A percentile compares a stretch with the other conserved stretches of the same genome.
phyloP scores from a whole-genome alignment of 169 alveolate species.

The Pseudocohnilembus persalinus region DNA sequence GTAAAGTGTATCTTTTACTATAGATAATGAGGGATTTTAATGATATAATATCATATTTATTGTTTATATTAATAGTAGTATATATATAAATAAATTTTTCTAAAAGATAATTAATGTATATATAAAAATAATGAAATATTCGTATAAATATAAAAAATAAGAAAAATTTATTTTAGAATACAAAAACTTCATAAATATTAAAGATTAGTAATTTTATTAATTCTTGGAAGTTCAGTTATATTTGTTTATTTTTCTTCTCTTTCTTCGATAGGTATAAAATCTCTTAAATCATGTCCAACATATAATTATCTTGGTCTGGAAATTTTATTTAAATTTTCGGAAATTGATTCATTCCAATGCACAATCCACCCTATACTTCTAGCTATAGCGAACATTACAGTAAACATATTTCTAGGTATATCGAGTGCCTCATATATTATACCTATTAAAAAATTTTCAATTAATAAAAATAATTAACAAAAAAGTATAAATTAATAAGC shows the following conservation, averaged over 20 bases:
- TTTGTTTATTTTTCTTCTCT: slow-evolving; percentile 34
- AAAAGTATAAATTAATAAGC: not conserved
- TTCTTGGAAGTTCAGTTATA: slow-evolving; percentile 17
- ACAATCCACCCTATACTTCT: slow-evolving; percentile 89
- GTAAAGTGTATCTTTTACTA: not conserved
- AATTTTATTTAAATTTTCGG: slow-evolving; percentile 63
- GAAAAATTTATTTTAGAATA: no score
- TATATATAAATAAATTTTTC: no score
- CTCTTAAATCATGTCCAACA: slow-evolving; percentile 63
- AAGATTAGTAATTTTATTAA: slow-evolving; percentile 14
- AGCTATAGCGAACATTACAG: slow-evolving; percentile 86
- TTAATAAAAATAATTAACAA: not conserved
- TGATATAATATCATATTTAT: not conserved
- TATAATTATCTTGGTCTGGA: slow-evolving; percentile 84
- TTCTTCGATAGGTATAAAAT: slow-evolving; percentile 29
- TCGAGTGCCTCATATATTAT: slow-evolving; percentile 82
- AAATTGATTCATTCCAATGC: slow-evolving; percentile 86
- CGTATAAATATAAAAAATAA: no score
- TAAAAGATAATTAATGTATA: no score
- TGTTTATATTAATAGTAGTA: no score
- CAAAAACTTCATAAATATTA: no score
- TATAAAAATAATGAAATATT: no score
- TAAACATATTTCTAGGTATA: slow-evolving; percentile 82
- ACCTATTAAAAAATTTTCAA: no score
- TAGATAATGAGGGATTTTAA: not conserved